phyloP scores from a whole-genome alignment of 768 basidiomycete genomes.

The Termitomyces sp. region DNA sequence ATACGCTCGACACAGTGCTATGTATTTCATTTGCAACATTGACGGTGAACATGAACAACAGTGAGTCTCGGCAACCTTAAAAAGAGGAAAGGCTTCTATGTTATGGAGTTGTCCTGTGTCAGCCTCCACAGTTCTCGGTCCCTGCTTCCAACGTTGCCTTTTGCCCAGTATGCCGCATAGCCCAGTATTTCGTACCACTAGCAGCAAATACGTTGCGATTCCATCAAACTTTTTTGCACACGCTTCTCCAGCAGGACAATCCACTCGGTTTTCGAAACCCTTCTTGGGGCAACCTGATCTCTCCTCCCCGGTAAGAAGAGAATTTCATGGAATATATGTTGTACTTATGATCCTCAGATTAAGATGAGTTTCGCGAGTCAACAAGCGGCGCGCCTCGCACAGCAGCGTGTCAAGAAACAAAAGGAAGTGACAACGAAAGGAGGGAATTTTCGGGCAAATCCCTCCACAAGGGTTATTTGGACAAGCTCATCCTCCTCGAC shows the following conservation, averaged over 20 bases:
- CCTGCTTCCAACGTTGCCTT: background rate
- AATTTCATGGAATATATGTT: too few relatives aligned
- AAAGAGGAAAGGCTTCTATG: background rate
- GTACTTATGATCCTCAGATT: background rate
- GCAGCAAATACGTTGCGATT: background rate
- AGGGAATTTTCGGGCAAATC: background rate
- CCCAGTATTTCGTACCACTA: background rate
- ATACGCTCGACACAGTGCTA: background rate
- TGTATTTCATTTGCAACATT: background rate
- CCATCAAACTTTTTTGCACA: conserved; percentile 1
- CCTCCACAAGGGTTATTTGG: background rate
- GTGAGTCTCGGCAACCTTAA: background rate
- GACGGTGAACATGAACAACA: background rate
- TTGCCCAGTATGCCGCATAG: background rate
- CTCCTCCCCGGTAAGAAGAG: background rate
- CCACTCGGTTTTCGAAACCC: background rate
- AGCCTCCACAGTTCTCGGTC: background rate
- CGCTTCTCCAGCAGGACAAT: background rate
- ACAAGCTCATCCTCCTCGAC: background rate
- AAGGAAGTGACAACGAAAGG: background rate
- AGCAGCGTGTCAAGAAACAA: background rate
- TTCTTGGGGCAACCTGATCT: background rate
- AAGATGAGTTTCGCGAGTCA: conserved; percentile 1
- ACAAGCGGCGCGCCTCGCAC: background rate
- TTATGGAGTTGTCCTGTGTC: background rate